Percentiles rank a stretch among this genome's conserved stretches.
Evolutionary conservation across 441 rosid species (phyloP).

Genomic region (Gossypium schwendimanii): DNA sequence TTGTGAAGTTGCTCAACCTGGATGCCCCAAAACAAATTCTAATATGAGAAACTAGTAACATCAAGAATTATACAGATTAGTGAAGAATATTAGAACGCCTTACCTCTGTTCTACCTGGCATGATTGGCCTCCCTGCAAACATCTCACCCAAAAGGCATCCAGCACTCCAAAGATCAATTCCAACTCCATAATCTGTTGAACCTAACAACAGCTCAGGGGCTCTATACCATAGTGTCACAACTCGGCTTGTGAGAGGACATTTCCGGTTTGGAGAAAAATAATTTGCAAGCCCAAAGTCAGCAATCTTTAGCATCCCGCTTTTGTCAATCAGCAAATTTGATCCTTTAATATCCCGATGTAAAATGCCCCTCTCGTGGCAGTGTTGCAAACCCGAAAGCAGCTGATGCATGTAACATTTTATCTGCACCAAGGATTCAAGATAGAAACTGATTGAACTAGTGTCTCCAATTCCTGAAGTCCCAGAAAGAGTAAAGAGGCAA

Average conservation of each 20-base stretch:
- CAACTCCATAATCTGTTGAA: constrained; percentile 55
- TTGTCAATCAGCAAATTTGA: constrained; percentile 46
- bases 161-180: constrained; percentile 82
- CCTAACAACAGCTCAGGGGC: constrained; percentile 77
- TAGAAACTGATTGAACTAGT: neutral
- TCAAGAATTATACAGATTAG: neutral
- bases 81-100: neutral
- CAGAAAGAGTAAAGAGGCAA: neutral
- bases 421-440: constrained; percentile 28
- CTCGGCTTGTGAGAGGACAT: constrained; percentile 67
- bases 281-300: constrained; percentile 58
- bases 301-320: constrained; percentile 43
- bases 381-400: constrained; percentile 54
- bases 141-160: constrained; percentile 83
- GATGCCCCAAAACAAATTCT: neutral
- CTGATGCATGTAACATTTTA: constrained; percentile 51
- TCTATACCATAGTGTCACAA: constrained; percentile 81
- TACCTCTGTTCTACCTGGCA: constrained; percentile 82
- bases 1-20: constrained; percentile 64
- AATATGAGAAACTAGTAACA: neutral
- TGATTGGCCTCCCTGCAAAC: constrained; percentile 52
- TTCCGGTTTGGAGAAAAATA: constrained; percentile 27
- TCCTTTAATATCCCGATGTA: constrained; percentile 53
- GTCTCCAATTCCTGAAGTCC: neutral
- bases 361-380: constrained; percentile 47